Percentiles rank a stretch among this genome's conserved stretches.
These are phyloP conservation scores for Hypoxylon sp. DNA, from an alignment of 2,329 filamentous ascomycete genomes.

Conservation along the genomic window DNA sequence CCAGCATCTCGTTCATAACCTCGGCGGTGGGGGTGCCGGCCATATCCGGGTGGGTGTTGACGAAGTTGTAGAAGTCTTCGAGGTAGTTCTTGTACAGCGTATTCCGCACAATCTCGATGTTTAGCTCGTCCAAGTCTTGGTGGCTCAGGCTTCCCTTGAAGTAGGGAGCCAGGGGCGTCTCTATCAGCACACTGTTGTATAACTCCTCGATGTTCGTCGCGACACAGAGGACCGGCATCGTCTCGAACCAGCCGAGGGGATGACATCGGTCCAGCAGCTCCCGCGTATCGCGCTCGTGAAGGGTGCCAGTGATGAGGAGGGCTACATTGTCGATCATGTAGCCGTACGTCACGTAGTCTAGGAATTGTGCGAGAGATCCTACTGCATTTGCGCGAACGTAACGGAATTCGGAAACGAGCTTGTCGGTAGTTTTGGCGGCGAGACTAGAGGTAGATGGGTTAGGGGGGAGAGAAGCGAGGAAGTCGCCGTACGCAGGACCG, in stretches of 20 bases:
- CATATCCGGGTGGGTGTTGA: conserved; percentile 90
- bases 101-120: conserved; percentile 99
- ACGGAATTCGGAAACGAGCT: conserved; percentile 96
- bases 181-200: conserved; percentile 97
- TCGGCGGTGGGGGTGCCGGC: conserved; percentile 89
- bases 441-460: conserved; percentile 97
- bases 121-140: conserved; percentile 97
- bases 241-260: conserved; percentile 98
- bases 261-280: conserved; percentile 97
- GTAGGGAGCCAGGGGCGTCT: conserved; percentile 94
- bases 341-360: conserved; percentile 98
- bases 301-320: conserved; percentile 95
- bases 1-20: conserved; percentile 94
- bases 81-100: conserved; percentile 99
- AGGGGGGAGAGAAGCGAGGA: conserved; percentile 91
- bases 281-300: conserved; percentile 96
- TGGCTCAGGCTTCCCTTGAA: conserved; percentile 98
- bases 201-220: conserved; percentile 99
- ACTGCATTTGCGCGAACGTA: conserved; percentile 96
- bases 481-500: conserved; percentile 95
- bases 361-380: conserved; percentile 91
- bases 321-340: conserved; percentile 99
- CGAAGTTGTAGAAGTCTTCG: conserved; percentile 96
- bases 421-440: conserved; percentile 95
- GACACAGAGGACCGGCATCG: conserved; percentile 96